Conservation (phyloP, 345 rosid species). For the Psidium friedrichsthalianum region DNA sequence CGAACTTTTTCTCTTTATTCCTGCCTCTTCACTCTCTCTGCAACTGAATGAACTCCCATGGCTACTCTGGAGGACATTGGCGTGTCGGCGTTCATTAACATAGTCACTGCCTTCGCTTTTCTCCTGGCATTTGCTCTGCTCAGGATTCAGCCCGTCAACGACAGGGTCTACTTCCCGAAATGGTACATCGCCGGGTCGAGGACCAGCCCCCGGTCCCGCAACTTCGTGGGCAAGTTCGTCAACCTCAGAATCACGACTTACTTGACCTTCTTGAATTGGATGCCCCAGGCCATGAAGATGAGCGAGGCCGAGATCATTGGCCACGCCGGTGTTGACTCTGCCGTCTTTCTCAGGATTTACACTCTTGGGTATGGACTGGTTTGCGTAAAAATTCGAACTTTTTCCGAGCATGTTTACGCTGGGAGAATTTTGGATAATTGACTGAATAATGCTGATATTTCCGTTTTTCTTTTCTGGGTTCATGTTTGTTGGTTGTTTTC, state of each 20-base stretch:
- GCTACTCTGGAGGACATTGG: slow-evolving; percentile 89
- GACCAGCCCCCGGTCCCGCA: slow-evolving; percentile 54
- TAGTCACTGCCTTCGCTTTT: slow-evolving; percentile 57
- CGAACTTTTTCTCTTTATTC: neutral
- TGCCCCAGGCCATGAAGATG: slow-evolving; percentile 97
- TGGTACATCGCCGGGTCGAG: slow-evolving; percentile 69
- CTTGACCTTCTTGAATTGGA: slow-evolving; percentile 85
- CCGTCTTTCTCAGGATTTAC: slow-evolving; percentile 81
- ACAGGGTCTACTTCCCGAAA: slow-evolving; percentile 89
- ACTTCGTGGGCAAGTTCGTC: slow-evolving; percentile 65
- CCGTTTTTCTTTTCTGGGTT: neutral
- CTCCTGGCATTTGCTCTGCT: slow-evolving; percentile 79
- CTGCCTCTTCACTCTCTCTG: neutral
- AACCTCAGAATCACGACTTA: slow-evolving; percentile 70
- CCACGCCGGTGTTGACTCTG: slow-evolving; percentile 98
- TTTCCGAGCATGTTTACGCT: neutral
- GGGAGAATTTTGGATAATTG: neutral
- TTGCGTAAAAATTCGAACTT: neutral
- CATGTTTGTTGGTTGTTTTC: neutral
- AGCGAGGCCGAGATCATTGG: slow-evolving; percentile 60
- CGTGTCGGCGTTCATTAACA: slow-evolving; percentile 79
- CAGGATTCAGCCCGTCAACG: slow-evolving; percentile 84
- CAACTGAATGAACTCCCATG: slow-evolving; percentile 22
- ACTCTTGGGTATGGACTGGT: slow-evolving; percentile 57
- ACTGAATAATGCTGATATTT: neutral